phyloP scores from a whole-genome alignment of 192 early-diverging fungal genomes.

The Gryganskiella cystojenkinii region DNA sequence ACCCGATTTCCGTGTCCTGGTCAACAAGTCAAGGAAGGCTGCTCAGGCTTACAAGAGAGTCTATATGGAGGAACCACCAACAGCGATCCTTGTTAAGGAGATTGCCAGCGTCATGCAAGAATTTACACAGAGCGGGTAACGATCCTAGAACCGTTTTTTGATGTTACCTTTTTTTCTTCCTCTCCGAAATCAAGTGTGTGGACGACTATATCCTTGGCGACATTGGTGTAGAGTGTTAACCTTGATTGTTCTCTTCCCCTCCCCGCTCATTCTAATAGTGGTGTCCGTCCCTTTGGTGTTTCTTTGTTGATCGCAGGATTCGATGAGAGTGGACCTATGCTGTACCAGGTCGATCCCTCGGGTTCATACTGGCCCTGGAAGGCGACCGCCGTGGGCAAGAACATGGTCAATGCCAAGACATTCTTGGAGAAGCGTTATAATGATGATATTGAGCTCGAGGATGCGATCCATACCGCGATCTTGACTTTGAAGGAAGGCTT shows the following conservation, averaged over 20 bases:
- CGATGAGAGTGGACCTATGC: constrained; percentile 89
- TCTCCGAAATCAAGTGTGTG: not conserved
- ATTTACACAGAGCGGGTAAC: constrained; percentile 95
- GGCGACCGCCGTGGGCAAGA: constrained; percentile 98
- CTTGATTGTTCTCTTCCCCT: not conserved
- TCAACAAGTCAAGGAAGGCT: constrained; percentile 94
- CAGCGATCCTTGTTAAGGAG: constrained; percentile 95
- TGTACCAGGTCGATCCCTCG: constrained; percentile 99
- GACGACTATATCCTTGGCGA: not conserved
- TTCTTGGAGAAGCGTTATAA: constrained; percentile 98
- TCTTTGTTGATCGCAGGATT: constrained; percentile 96
- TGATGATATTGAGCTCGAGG: constrained; percentile 96
- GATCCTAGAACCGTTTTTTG: not conserved
- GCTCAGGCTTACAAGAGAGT: constrained; percentile 95
- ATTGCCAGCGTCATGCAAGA: constrained; percentile 98
- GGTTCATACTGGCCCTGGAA: constrained; percentile 99
- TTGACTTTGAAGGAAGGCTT: constrained; percentile 99
- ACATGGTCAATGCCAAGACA: constrained; percentile 99
- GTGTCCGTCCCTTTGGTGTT: constrained; percentile 99
- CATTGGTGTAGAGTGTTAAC: not conserved
- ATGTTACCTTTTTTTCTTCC: not conserved
- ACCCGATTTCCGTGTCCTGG: constrained; percentile 95
- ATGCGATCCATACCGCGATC: constrained; percentile 99
- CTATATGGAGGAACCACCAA: constrained; percentile 96
- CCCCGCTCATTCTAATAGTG: constrained; percentile 63